Conservation (phyloP, 257 asterid genomes). For the Jaltomata sinuosa region DNA sequence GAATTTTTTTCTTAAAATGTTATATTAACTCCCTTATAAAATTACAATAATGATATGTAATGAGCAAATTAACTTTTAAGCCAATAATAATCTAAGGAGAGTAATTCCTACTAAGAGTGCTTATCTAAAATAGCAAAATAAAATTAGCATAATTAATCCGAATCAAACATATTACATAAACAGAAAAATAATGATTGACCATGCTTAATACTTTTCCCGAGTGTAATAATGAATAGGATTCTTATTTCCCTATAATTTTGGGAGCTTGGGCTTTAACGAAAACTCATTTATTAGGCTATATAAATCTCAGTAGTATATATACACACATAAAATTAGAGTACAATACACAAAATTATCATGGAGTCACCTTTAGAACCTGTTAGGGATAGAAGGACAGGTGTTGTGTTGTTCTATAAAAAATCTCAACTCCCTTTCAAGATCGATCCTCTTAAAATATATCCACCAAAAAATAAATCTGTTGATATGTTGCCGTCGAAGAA, state of each 20-base stretch:
- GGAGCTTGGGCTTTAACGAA: too few species aligned
- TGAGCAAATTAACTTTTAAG: too few species aligned
- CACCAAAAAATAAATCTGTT: background rate
- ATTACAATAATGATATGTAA: background rate
- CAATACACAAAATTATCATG: background rate
- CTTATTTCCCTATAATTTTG: too few species aligned
- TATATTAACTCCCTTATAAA: background rate
- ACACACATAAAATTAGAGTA: background rate
- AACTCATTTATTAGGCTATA: too few species aligned
- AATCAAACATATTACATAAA: too few species aligned
- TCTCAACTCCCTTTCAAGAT: background rate
- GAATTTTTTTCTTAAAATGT: too few species aligned
- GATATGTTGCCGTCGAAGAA: background rate
- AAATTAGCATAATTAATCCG: background rate
- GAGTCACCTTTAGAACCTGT: background rate
- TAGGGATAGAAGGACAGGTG: background rate
- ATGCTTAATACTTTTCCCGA: too few species aligned
- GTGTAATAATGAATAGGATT: too few species aligned
- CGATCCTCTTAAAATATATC: background rate
- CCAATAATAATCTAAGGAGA: background rate
- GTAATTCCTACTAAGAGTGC: background rate
- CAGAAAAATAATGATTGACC: too few species aligned
- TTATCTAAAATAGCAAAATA: background rate
- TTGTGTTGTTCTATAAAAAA: background rate
- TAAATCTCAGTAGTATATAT: background rate